phyloP scores from a whole-genome alignment of 1,284 basidiomycete species.

The Papiliotrema flavescens region DNA sequence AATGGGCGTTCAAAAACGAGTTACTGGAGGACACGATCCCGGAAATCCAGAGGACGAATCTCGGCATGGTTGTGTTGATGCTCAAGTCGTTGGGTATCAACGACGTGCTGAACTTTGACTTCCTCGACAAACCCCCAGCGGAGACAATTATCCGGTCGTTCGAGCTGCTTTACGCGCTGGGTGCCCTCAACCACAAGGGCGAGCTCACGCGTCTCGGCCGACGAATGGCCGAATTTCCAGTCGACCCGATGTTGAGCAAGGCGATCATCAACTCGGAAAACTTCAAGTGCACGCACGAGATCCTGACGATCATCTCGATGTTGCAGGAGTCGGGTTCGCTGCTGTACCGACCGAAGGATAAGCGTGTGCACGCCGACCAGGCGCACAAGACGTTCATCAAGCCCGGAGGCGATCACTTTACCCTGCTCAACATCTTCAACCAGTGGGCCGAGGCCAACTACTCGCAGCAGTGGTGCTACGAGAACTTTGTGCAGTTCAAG shows the following conservation, averaged over 20 bases:
- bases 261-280: slow-evolving; percentile 92
- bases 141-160: slow-evolving; percentile 97
- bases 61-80: slow-evolving; percentile 56
- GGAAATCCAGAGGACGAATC: slow-evolving; percentile 54
- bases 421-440: slow-evolving; percentile 93
- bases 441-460: slow-evolving; percentile 98
- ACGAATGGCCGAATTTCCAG: slow-evolving; percentile 97
- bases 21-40: slow-evolving; percentile 60
- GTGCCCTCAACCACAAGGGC: slow-evolving; percentile 92
- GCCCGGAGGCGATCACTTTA: slow-evolving; percentile 96
- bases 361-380: slow-evolving; percentile 91
- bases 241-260: slow-evolving; percentile 97
- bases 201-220: slow-evolving; percentile 94
- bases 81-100: slow-evolving; percentile 63
- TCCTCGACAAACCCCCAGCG: slow-evolving; percentile 69
- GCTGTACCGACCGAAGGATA: slow-evolving; percentile 97
- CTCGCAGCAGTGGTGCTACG: slow-evolving; percentile 86
- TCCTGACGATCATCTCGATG: slow-evolving; percentile 97
- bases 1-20: slow-evolving; percentile 62
- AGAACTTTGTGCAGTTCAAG: slow-evolving; percentile 98
- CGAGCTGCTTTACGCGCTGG: slow-evolving; percentile 90
- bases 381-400: slow-evolving; percentile 94
- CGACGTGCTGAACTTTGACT: slow-evolving; percentile 61
- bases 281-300: slow-evolving; percentile 94
- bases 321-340: slow-evolving; percentile 90